These are phyloP conservation scores for Aspergillus ostianus DNA, from an alignment of 495 filamentous ascomycete species.

Conservation along the genomic window DNA sequence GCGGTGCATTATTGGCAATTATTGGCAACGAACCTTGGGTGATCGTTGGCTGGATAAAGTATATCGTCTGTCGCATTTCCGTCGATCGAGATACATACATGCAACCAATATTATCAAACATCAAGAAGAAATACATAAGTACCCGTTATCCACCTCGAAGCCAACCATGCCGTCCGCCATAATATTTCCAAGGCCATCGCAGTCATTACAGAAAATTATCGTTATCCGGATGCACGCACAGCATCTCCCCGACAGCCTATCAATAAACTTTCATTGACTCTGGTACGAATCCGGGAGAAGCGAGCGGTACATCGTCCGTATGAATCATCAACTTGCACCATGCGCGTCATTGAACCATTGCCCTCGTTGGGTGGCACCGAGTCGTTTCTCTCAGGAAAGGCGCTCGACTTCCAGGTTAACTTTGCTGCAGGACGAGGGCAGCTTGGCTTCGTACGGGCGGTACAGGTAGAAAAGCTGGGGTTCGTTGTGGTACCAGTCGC, in stretches of 20 bases:
- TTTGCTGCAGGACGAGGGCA: conserved; percentile 46
- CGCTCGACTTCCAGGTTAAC: conserved; percentile 37
- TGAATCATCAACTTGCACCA: conserved; percentile 22
- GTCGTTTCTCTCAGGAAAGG: conserved; percentile 9
- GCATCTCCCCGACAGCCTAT: neutral
- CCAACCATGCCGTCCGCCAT: neutral
- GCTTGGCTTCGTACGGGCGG: conserved; percentile 22
- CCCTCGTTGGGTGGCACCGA: conserved; percentile 3
- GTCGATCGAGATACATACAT: neutral
- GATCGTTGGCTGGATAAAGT: neutral
- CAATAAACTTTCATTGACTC: neutral
- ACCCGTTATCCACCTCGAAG: neutral
- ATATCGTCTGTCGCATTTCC: neutral
- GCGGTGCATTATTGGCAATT: conserved; percentile 8
- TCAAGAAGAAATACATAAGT: neutral
- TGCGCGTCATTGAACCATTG: conserved; percentile 19
- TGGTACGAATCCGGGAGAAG: neutral
- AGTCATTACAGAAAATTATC: neutral
- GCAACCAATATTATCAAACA: neutral
- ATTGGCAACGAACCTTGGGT: conserved; percentile 15
- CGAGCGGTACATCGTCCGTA: conserved; percentile 5
- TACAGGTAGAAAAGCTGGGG: conserved; percentile 54
- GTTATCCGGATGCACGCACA: neutral
- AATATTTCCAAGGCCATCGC: neutral
- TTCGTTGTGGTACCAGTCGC: conserved; percentile 54